Base-by-base conservation (phyloP, 306 rosid genomes). In the Nissolia schottii region DNA sequence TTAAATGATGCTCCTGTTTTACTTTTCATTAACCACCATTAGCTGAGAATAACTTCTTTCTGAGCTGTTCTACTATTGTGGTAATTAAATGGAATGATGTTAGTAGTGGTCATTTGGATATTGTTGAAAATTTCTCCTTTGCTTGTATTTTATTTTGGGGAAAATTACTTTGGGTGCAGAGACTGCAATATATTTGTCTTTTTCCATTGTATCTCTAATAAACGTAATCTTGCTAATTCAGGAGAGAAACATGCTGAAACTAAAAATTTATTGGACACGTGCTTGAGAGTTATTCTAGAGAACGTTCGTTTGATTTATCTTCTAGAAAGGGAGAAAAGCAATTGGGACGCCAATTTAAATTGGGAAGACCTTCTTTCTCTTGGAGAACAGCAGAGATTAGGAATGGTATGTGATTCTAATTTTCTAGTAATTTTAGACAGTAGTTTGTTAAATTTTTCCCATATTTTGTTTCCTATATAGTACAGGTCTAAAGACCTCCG, bases 331-430 rank as follows among this genome's bases (percentile, higher is more conserved):
- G 89, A 79, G 68, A 83, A 65, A 71, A 68, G 77, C 71, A 90
- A 90, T 51, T 91, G 97, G 97, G 91, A 91, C 79, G 89, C 92
- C 45, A 80, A 80, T 75, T 50, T 82, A 71, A 88, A 91, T 51
- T 91, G 97, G 97, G 96, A 91, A 77, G 97, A 91, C 73, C 79
- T 76, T 56, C 97, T 91, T 28, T 91, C 97, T 38, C 91, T 91
- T 24, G 97, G 97, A 34, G 97, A 91, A 81, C 97, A 91, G 77
- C 97, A 91, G 82, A 87, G 97, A 77, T 82, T 91, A 61, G 97
- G 97, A 79, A 91, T 91, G 97, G 97, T 91, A 70, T 64, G 88
- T 49, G 43, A 68, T 34, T 67, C 12, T 60, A 22, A 15, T 72
- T 31, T 18, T 18, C 38, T 46, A 25, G 28, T 11, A 64, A 15